phyloP scores from a whole-genome alignment of 257 asterid genomes.

The Solanum lycopersicoides region DNA sequence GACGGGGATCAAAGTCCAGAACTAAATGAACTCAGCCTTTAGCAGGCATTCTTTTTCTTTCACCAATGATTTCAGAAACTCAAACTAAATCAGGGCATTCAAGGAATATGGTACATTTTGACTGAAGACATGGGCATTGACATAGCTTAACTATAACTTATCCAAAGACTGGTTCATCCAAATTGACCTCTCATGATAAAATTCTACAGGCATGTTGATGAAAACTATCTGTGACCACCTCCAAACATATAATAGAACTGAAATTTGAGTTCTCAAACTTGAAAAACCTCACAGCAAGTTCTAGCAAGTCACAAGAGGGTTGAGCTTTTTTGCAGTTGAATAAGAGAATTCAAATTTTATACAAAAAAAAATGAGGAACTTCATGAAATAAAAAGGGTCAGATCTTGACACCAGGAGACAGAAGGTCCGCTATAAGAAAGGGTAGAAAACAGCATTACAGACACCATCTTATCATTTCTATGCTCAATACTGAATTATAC shows the following conservation, averaged over 20 bases:
- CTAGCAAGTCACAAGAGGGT: background rate
- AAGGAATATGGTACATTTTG: background rate
- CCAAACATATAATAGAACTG: background rate
- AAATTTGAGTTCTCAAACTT: background rate
- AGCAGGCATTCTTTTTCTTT: background rate
- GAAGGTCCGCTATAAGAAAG: background rate
- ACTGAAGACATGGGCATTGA: background rate
- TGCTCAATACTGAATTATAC: background rate
- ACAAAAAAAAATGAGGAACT: background rate
- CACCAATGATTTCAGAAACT: background rate
- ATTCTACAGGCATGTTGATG: background rate
- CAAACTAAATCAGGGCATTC: background rate
- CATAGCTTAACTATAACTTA: background rate
- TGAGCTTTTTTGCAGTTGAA: background rate
- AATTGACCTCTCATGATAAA: background rate
- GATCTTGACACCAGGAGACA: background rate
- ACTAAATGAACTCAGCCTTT: background rate
- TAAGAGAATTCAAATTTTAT: background rate
- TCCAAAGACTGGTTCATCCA: background rate
- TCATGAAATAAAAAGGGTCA: background rate
- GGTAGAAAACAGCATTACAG: background rate
- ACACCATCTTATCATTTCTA: background rate
- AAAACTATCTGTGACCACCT: background rate
- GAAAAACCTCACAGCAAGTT: background rate
- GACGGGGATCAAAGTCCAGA: background rate